These are phyloP conservation scores for Scytalidium sp. DNA, from an alignment of 2,329 filamentous ascomycete species.

Conservation along the genomic window DNA sequence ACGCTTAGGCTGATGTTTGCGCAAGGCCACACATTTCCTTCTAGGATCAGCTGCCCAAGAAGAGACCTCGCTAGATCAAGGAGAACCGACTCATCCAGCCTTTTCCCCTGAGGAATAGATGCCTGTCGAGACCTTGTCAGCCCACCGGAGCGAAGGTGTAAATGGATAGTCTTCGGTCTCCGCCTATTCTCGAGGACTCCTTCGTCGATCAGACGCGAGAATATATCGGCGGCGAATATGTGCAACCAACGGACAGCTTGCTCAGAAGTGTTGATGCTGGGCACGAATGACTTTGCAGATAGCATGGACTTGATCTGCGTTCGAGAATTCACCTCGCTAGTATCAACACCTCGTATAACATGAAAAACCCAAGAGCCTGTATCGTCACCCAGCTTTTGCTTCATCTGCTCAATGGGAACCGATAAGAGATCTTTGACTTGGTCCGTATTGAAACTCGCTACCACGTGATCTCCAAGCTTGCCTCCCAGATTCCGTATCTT, in stretches of 20 bases:
- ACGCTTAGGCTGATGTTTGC: constrained; percentile 86
- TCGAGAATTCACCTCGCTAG: constrained; percentile 82
- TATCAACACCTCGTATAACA: constrained; percentile 80
- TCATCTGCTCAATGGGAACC: constrained; percentile 71
- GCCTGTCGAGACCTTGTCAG: constrained; percentile 73
- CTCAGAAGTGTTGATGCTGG: constrained; percentile 72
- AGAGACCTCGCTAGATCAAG: constrained; percentile 75
- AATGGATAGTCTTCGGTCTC: constrained; percentile 78
- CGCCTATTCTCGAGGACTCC: constrained; percentile 84
- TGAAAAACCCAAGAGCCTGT: constrained; percentile 84
- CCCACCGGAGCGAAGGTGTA: constrained; percentile 74
- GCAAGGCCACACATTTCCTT: constrained; percentile 85
- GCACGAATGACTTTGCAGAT: constrained; percentile 91
- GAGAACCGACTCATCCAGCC: constrained; percentile 68
- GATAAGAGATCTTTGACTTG: constrained; percentile 70
- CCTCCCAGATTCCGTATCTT: constrained; percentile 95
- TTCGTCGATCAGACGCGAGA: constrained; percentile 84
- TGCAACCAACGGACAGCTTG: constrained; percentile 82
- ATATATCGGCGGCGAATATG: constrained; percentile 92
- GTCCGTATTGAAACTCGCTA: constrained; percentile 78
- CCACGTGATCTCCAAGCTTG: constrained; percentile 86
- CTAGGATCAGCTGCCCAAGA: constrained; percentile 72
- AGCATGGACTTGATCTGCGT: constrained; percentile 98
- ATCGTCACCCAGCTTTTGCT: constrained; percentile 76
- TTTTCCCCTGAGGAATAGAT: constrained; percentile 73